Evolutionary conservation across 208 protist species (phyloP).

Genomic region (Wallacemonas sp.): DNA sequence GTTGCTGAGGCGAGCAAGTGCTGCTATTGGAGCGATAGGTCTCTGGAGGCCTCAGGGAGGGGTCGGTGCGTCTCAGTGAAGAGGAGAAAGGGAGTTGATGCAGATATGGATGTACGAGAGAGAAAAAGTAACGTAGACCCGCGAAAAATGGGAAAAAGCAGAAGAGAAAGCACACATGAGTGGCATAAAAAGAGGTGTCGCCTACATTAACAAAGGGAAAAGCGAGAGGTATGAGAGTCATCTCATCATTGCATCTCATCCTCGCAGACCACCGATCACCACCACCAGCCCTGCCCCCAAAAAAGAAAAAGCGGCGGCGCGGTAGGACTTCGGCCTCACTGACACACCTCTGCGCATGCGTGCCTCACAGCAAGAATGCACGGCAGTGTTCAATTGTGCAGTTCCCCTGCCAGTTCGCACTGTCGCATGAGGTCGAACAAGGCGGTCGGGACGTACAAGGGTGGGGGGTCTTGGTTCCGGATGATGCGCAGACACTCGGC

Average conservation of each 20-base stretch:
- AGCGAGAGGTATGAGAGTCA: slow-evolving; percentile 11
- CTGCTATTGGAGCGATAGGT: no score
- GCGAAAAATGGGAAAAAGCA: slow-evolving; percentile 2
- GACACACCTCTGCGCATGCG: not conserved
- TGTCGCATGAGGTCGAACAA: slow-evolving; percentile 24
- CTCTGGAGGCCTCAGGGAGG: no score
- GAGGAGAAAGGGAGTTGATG: no score
- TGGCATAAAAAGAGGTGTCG: slow-evolving; percentile 7
- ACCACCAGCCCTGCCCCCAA: no score
- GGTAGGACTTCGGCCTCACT: no score
- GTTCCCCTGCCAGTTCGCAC: not conserved
- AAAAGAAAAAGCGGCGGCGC: no score
- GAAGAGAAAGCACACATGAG: slow-evolving; percentile 6
- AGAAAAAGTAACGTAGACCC: no score
- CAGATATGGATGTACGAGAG: no score
- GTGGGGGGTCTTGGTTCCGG: slow-evolving; percentile 19
- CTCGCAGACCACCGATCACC: no score
- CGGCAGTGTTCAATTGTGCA: not conserved
- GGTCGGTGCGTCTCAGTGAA: no score
- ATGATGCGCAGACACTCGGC: slow-evolving; percentile 9
- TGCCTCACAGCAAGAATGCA: slow-evolving; percentile 8
- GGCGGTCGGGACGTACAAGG: slow-evolving; percentile 37
- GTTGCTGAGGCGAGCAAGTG: no score
- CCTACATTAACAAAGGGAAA: slow-evolving; percentile 15
- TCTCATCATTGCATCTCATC: no score